A percentile compares a stretch with the other conserved stretches of the same genome.
These are phyloP conservation scores for Paraleonurus japonicus DNA, from an alignment of 257 asterid species.

Conservation along the genomic window DNA sequence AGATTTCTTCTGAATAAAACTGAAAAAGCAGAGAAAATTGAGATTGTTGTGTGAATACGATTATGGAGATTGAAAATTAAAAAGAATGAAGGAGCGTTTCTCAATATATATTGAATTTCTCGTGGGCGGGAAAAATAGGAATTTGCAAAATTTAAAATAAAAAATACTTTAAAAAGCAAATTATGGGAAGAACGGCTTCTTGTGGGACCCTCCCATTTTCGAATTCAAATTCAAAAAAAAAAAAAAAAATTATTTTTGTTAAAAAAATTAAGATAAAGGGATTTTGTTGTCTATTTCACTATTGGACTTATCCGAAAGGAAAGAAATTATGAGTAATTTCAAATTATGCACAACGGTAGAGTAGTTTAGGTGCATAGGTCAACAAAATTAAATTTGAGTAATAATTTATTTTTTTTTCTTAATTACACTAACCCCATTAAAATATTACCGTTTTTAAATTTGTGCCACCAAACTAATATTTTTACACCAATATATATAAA, in stretches of 20 bases:
- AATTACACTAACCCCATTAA: no score
- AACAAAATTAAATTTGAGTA: no score
- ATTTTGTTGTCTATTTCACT: conserved; percentile 7
- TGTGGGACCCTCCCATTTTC: conserved; percentile 34
- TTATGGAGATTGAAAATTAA: conserved; percentile 14
- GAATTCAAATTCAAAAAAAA: conserved; percentile 37
- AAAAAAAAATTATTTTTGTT: background rate
- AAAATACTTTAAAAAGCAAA: background rate
- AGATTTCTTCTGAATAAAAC: conserved; percentile 13
- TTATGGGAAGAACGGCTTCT: conserved; percentile 30
- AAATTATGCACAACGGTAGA: background rate
- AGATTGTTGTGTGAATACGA: background rate
- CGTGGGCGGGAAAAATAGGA: conserved; percentile 38
- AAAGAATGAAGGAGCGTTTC: background rate
- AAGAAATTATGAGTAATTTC: background rate
- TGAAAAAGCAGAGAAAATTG: background rate
- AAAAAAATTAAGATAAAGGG: background rate
- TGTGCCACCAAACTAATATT: no score
- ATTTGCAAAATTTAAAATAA: conserved; percentile 11
- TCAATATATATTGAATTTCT: conserved; percentile 14
- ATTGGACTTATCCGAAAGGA: conserved; percentile 12
- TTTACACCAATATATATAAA: no score
- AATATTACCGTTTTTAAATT: no score
- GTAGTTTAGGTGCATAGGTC: background rate
- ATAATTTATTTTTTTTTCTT: no score